These are phyloP conservation scores for Cercophora sp. DNA, from an alignment of 495 filamentous ascomycete genomes.

Conservation along the genomic window DNA sequence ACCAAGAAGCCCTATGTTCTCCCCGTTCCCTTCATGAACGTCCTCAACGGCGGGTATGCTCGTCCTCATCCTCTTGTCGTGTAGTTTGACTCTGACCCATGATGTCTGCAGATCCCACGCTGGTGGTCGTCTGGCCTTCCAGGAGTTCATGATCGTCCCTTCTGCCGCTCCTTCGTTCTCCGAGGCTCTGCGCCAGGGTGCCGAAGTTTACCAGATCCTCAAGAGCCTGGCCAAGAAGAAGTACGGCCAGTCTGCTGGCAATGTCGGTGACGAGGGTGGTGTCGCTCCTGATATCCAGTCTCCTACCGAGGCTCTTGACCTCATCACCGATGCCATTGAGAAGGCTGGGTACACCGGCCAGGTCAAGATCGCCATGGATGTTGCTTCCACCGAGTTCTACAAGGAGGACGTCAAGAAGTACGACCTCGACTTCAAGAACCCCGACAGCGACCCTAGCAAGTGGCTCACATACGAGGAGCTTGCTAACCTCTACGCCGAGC, in stretches of 20 bases:
- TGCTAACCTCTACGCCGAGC: constrained; percentile 83
- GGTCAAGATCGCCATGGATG: constrained; percentile 98
- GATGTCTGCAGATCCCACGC: constrained; percentile 70
- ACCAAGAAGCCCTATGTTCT: constrained; percentile 99
- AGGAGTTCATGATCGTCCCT: constrained; percentile 99
- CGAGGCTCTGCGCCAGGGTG: constrained; percentile 91
- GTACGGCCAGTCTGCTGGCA: constrained; percentile 98
- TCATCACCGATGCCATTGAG: constrained; percentile 94
- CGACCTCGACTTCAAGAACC: constrained; percentile 99
- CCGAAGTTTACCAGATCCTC: constrained; percentile 97
- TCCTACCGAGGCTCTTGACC: constrained; percentile 90
- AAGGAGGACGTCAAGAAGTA: constrained; percentile 97
- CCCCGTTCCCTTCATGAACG: constrained; percentile 99
- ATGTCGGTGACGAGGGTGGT: constrained; percentile 99
- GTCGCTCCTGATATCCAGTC: constrained; percentile 99
- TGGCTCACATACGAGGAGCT: constrained; percentile 99
- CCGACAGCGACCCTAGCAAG: constrained; percentile 84
- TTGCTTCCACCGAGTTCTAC: constrained; percentile 99
- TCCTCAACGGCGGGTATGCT: constrained; percentile 87
- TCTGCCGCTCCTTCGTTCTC: constrained; percentile 77
- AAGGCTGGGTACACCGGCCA: constrained; percentile 90
- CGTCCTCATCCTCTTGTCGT: no score
- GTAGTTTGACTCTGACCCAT: no score
- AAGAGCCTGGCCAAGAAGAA: constrained; percentile 98
- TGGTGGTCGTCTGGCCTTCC: constrained; percentile 97